These are phyloP conservation scores for Lepidium sativum DNA, from an alignment of 345 rosid genomes.

Conservation along the genomic window DNA sequence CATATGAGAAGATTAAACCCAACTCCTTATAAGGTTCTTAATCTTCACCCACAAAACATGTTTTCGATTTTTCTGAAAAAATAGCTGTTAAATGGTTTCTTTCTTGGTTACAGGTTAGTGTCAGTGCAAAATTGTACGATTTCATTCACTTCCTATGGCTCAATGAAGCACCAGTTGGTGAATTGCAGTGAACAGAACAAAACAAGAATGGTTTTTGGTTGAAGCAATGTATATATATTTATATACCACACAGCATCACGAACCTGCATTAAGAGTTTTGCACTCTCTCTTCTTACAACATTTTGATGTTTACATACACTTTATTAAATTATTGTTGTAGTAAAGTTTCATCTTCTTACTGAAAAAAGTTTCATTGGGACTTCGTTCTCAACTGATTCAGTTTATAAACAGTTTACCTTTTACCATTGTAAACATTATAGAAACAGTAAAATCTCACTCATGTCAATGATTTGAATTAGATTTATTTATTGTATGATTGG, in stretches of 20 bases:
- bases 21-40: constrained; percentile 79
- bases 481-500: too few relatives aligned
- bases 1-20: constrained; percentile 94
- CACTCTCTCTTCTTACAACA: background rate
- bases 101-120: constrained; percentile 60
- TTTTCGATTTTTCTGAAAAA: background rate
- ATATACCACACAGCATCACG: constrained; percentile 21
- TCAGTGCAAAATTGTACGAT: constrained; percentile 72
- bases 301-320: background rate
- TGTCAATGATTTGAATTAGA: background rate
- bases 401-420: background rate
- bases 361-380: constrained; percentile 3
- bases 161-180: constrained; percentile 98
- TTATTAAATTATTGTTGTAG: background rate
- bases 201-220: background rate
- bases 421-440: background rate
- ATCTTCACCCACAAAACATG: background rate
- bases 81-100: background rate
- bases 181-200: constrained; percentile 37
- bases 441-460: background rate
- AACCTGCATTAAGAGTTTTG: constrained; percentile 1
- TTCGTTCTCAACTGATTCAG: background rate
- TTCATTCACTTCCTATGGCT: constrained; percentile 97
- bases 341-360: constrained; percentile 1
- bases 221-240: constrained; percentile 13